Conservation (phyloP, 129 eudicot genomes). For the Escallonia herrerae region DNA sequence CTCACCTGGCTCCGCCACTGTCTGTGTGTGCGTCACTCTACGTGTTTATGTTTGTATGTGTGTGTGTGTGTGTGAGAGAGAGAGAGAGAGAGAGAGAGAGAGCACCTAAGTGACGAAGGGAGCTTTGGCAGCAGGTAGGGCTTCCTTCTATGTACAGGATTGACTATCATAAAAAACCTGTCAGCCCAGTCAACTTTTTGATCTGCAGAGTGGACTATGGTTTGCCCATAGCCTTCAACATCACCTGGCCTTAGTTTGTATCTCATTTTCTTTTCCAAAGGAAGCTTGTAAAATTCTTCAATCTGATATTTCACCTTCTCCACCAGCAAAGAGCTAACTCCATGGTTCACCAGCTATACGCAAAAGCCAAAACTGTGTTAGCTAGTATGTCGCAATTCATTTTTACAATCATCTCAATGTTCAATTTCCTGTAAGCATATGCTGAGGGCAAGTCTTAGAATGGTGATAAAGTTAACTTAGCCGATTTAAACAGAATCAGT, state of each 20-base stretch:
- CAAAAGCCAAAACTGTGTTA: not conserved
- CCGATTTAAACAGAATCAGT: not conserved
- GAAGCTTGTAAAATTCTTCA: constrained; percentile 23
- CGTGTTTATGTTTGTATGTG: too few species aligned
- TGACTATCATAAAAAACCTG: constrained; percentile 25
- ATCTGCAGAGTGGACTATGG: constrained; percentile 41
- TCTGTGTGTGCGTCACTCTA: too few species aligned
- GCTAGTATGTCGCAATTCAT: constrained; percentile 6
- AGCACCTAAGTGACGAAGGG: constrained; percentile 36
- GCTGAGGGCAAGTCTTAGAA: constrained; percentile 23
- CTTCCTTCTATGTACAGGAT: constrained; percentile 23
- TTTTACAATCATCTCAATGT: constrained; percentile 18
- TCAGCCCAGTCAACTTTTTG: constrained; percentile 65
- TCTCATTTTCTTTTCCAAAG: constrained; percentile 31
- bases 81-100: constrained; percentile 2
- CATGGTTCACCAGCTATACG: constrained; percentile 34
- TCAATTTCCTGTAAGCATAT: constrained; percentile 15
- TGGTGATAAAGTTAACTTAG: constrained; percentile 5
- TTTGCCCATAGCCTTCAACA: constrained; percentile 47
- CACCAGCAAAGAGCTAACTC: constrained; percentile 16
- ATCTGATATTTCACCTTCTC: constrained; percentile 25
- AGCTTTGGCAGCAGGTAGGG: constrained; percentile 40
- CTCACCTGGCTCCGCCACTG: too few species aligned
- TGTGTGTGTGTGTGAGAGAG: not conserved
- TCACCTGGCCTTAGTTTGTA: constrained; percentile 31